Evolutionary conservation across 228 moss, liverwort and hornwort species (phyloP).

Genomic region (Sphagnum fallax): DNA sequence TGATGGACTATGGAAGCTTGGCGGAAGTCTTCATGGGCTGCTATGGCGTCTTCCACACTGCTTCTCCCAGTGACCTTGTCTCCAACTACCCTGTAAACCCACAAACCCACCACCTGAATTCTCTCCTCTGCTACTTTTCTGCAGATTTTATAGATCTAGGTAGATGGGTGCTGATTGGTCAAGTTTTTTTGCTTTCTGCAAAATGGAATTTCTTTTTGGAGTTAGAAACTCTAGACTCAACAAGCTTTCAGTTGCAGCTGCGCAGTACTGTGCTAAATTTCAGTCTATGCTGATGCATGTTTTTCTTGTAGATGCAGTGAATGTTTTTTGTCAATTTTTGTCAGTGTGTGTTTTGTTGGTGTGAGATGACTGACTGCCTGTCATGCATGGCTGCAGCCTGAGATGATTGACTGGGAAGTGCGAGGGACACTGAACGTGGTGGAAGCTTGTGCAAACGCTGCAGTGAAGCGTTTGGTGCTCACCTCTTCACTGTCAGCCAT

Average conservation of each 20-base stretch:
- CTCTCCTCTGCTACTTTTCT: too few relatives aligned
- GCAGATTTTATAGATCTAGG: too few relatives aligned
- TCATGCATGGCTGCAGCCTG: slow-evolving; percentile 31
- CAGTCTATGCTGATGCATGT: too few relatives aligned
- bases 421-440: slow-evolving; percentile 76
- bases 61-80: slow-evolving; percentile 52
- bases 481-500: slow-evolving; percentile 71
- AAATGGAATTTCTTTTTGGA: too few relatives aligned
- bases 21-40: slow-evolving; percentile 54
- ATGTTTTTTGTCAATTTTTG: background rate
- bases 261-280: too few relatives aligned
- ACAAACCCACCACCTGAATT: background rate
- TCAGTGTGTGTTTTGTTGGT: background rate
- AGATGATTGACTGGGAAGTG: slow-evolving; percentile 71
- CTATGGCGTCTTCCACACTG: slow-evolving; percentile 57
- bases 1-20: slow-evolving; percentile 65
- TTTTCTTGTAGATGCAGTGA: background rate
- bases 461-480: slow-evolving; percentile 63
- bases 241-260: too few relatives aligned
- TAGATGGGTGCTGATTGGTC: too few relatives aligned
- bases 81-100: slow-evolving; percentile 52
- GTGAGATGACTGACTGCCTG: too few relatives aligned
- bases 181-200: too few relatives aligned
- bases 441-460: slow-evolving; percentile 66
- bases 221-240: too few relatives aligned